A percentile compares a stretch with the other conserved stretches of the same genome.
Conservation (phyloP, 2,329 filamentous ascomycete genomes). For the Claviceps fusiformis region DNA sequence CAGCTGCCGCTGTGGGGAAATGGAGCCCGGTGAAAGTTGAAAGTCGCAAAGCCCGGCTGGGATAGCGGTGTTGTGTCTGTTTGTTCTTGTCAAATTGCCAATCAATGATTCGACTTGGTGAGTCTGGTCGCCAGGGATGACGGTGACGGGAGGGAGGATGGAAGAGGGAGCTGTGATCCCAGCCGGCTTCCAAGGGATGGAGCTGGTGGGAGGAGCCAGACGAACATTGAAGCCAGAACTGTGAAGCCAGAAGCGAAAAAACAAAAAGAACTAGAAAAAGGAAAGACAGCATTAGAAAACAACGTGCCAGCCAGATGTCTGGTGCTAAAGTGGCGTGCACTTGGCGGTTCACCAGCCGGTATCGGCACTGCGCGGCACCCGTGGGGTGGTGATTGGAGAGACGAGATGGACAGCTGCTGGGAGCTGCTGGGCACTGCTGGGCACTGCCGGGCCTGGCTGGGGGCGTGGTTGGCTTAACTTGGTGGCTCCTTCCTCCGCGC, state of each 20-base stretch:
- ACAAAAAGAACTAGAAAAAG: neutral
- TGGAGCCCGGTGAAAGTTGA: too few species aligned
- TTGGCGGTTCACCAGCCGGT: neutral
- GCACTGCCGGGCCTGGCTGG: neutral
- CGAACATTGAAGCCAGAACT: too few species aligned
- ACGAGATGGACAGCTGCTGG: too few species aligned
- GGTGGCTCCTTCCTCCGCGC: conserved; percentile 5
- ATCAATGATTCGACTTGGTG: neutral
- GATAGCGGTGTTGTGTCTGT: neutral
- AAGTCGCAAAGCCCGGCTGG: too few species aligned
- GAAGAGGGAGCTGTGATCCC: too few species aligned
- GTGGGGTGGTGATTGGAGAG: too few species aligned
- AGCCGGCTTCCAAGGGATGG: neutral
- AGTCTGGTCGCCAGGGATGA: neutral
- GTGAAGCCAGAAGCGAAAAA: neutral
- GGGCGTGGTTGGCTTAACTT: neutral
- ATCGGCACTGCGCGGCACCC: neutral
- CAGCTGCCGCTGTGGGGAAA: too few species aligned
- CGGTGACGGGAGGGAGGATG: neutral
- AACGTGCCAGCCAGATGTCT: too few species aligned
- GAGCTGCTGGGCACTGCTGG: neutral
- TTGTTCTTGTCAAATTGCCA: too few species aligned
- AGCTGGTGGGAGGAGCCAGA: neutral
- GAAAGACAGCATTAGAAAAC: too few species aligned
- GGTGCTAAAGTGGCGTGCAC: conserved; percentile 1